Conservation (phyloP, 805 yeast genomes). For the Yarrowia yakushimensis region DNA sequence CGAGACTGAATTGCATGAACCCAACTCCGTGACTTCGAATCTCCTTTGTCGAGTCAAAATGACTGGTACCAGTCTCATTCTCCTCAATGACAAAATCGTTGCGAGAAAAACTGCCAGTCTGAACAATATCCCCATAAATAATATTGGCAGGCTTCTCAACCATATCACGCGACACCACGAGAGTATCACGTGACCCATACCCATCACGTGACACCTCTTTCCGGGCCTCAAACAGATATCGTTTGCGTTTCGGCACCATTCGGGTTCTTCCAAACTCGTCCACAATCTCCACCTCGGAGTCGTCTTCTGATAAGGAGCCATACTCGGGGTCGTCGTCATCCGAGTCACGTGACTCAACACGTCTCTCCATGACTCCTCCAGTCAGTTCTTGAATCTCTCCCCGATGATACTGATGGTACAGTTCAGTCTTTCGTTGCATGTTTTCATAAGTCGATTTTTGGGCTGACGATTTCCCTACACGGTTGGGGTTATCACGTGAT, state of each 20-base stretch:
- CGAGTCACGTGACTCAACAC: background rate
- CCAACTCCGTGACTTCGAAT: background rate
- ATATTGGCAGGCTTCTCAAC: background rate
- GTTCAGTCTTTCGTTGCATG: background rate
- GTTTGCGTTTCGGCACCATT: background rate
- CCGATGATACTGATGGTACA: background rate
- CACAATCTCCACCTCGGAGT: background rate
- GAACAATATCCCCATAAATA: background rate
- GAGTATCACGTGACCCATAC: background rate
- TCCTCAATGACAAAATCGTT: background rate
- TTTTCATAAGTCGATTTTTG: background rate
- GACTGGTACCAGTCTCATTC: background rate
- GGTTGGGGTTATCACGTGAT: background rate
- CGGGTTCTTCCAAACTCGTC: slow-evolving; percentile 18
- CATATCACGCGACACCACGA: background rate
- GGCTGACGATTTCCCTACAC: background rate
- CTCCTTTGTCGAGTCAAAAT: slow-evolving; percentile 4
- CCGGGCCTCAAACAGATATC: slow-evolving; percentile 1
- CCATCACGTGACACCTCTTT: background rate
- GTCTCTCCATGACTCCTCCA: slow-evolving; percentile 19
- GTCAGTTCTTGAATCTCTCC: background rate
- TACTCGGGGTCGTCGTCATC: background rate
- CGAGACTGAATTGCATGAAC: slow-evolving; percentile 10
- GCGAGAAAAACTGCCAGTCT: background rate
- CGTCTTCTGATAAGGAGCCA: background rate